These are phyloP conservation scores for Jacaranda copaia DNA, from an alignment of 257 asterid genomes.

Conservation along the genomic window DNA sequence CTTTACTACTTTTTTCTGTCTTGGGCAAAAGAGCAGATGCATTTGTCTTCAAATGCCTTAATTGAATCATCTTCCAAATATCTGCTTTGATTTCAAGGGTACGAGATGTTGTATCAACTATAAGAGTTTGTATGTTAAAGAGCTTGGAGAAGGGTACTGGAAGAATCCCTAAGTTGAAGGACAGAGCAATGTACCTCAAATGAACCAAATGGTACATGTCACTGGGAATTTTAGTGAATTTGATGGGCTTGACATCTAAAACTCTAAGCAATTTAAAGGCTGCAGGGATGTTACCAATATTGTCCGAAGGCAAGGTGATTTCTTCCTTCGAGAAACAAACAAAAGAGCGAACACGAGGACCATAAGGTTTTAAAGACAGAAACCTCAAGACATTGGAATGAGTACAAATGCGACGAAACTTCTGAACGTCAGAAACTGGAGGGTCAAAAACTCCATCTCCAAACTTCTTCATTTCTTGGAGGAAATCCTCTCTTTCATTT, in stretches of 20 bases:
- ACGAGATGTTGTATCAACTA: slow-evolving; percentile 15
- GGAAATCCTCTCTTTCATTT: no score
- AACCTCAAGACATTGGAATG: background rate
- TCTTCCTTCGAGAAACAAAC: background rate
- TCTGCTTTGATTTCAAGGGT: slow-evolving; percentile 26
- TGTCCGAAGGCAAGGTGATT: slow-evolving; percentile 1
- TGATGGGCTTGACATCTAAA: slow-evolving; percentile 12
- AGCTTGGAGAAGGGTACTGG: slow-evolving; percentile 20
- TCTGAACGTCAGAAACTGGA: background rate
- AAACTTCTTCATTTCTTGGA: no score
- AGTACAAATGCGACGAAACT: slow-evolving; percentile 27
- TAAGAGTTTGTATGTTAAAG: slow-evolving; percentile 36
- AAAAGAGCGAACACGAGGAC: no score
- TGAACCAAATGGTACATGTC: slow-evolving; percentile 19
- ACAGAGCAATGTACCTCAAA: slow-evolving; percentile 37
- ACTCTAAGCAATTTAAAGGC: slow-evolving; percentile 35
- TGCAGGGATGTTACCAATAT: slow-evolving; percentile 5
- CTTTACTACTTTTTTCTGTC: background rate
- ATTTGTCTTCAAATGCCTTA: slow-evolving; percentile 37
- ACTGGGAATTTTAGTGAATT: background rate
- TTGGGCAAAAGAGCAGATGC: slow-evolving; percentile 27
- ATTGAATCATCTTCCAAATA: slow-evolving; percentile 33
- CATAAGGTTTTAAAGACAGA: no score
- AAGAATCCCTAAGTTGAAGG: slow-evolving; percentile 3
- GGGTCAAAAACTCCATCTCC: no score